These are phyloP conservation scores for Nicotiana tabacum DNA, from an alignment of 257 asterid genomes.

Conservation along the genomic window DNA sequence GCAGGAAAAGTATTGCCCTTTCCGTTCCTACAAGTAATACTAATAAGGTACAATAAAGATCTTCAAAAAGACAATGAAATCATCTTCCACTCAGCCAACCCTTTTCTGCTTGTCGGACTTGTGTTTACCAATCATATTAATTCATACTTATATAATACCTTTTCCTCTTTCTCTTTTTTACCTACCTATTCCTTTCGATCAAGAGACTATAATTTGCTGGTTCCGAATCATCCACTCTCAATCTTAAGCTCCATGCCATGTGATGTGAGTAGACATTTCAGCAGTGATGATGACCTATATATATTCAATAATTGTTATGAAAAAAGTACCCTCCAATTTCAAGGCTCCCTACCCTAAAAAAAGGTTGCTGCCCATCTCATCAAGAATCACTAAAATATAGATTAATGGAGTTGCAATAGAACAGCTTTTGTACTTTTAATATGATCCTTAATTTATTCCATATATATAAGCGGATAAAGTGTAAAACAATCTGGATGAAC, in stretches of 20 bases:
- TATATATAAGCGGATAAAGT: neutral
- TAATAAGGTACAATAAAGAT: neutral
- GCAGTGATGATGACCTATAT: conserved; percentile 12
- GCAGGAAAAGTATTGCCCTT: no score
- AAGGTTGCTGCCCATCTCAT: neutral
- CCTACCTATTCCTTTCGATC: neutral
- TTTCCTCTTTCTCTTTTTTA: neutral
- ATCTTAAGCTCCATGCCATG: neutral
- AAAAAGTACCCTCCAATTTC: neutral
- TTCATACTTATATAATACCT: neutral
- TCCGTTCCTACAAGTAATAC: no score
- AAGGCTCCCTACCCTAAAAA: neutral
- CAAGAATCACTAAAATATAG: neutral
- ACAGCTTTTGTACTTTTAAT: neutral
- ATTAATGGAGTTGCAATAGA: neutral
- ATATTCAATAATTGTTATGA: conserved; percentile 9
- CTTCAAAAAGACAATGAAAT: conserved; percentile 32
- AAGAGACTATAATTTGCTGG: neutral
- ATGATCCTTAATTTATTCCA: neutral
- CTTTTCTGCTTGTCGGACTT: conserved; percentile 46
- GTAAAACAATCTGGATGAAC: conserved; percentile 9
- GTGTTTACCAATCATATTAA: conserved; percentile 23
- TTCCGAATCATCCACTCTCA: neutral
- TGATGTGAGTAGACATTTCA: conserved; percentile 34
- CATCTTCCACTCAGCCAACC: conserved; percentile 36